Evolutionary conservation across 2,329 filamentous ascomycete genomes (phyloP), one percentile per base, ranked within the genome.

Genomic region (Teratosphaeria viscida): DNA sequence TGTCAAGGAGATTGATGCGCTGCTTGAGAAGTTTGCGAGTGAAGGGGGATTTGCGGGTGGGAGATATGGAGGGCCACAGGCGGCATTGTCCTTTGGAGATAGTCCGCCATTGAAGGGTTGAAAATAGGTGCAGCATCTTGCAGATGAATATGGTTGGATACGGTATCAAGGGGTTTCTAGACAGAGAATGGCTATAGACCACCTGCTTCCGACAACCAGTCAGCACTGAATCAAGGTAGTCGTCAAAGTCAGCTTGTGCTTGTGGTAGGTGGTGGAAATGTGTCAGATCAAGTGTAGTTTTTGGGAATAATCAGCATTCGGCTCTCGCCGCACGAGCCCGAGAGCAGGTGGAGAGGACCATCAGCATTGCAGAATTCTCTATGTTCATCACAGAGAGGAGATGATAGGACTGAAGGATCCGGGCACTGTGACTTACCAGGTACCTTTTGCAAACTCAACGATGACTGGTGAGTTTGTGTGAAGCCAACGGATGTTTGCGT

Each of bases 281-380:
- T 14, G 56, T 77, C 76, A 78, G 76, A 74, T 76, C 72, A 78
- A 77, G 73, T 78, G 76, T 79, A 79, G 75, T 76, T 70, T 32
- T 66, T 55, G 37, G 23, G 69, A 71, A 70, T 73, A 72, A 68
- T 78, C 77, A 69, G 71, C 77, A 76, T 73, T 63, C 71, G 72
- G 71, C 61, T 71, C 66, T 67, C 64, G 58, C 8, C 43, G n/a
- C 43, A 49, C 19, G 19, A 5, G 16, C 43, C 43, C 43, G 43
- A 49, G 19, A 49, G 43, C 16, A 19, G n/a, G 43, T 49, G 43
- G 43, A 67, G 68, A 66, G 59, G 65, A 71, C 71, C 74, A 70
- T 79, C 71, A 69, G 77, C 69, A 78, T 79, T 79, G 77, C 77
- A 79, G 77, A 79, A 79, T 74, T 76, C 71, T 72, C 60, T 68